Percentiles rank a stretch among this genome's conserved stretches.
Conservation (phyloP, 108 stramenopile species). For the Seminavis robusta region DNA sequence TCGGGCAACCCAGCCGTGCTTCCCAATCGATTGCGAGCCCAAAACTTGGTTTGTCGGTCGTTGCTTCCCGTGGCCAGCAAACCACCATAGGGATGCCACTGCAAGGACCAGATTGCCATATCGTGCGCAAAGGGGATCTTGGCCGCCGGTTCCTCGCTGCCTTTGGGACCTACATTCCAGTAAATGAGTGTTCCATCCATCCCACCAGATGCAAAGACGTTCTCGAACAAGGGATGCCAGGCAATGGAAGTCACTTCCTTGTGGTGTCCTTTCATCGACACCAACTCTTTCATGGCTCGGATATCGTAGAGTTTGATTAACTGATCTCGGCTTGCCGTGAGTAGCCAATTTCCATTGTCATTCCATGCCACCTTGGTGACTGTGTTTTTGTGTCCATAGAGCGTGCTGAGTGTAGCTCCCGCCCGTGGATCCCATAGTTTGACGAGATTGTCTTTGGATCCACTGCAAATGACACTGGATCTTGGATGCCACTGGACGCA, state of each 20-base stretch:
- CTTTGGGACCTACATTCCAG: conserved; percentile 92
- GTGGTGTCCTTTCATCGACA: conserved; percentile 84
- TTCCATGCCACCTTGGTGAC: conserved; percentile 94
- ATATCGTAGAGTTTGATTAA: conserved; percentile 94
- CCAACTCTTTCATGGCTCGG: conserved; percentile 88
- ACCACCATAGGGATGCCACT: conserved; percentile 96
- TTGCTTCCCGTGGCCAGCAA: conserved; percentile 87
- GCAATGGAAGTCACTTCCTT: conserved; percentile 90
- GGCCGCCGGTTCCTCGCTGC: conserved; percentile 75
- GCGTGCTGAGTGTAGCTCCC: conserved; percentile 78
- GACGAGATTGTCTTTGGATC: conserved; percentile 89
- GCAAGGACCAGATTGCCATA: conserved; percentile 95
- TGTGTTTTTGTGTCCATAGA: conserved; percentile 96
- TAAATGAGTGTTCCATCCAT: conserved; percentile 93
- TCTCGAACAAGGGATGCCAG: conserved; percentile 94
- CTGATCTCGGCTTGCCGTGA: conserved; percentile 90
- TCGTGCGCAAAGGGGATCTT: conserved; percentile 91
- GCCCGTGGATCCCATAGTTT: conserved; percentile 95
- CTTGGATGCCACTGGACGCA: conserved; percentile 92
- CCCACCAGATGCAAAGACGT: conserved; percentile 92
- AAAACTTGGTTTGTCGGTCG: conserved; percentile 93
- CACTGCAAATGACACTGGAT: conserved; percentile 84
- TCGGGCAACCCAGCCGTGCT: conserved; percentile 66
- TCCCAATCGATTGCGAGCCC: conserved; percentile 89
- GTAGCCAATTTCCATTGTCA: conserved; percentile 94